phyloP scores from a whole-genome alignment of 495 filamentous ascomycete genomes.

The Hypoxylon cercidicola region DNA sequence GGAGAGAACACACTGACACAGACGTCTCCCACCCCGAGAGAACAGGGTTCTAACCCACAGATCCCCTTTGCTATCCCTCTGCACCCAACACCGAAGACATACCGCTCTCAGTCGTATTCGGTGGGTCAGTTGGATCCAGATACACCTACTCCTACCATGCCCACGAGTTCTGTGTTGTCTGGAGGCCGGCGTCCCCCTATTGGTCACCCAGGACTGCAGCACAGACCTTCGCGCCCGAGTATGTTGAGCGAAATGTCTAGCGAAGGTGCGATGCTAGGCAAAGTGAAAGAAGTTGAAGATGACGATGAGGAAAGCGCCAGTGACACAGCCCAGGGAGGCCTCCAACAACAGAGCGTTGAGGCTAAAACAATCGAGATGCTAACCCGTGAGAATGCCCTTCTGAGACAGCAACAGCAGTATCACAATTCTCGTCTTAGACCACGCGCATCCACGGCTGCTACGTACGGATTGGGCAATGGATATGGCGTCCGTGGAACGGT shows the following conservation, averaged over 20 bases:
- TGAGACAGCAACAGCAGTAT: conserved; percentile 73
- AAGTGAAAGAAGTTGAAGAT: conserved; percentile 84
- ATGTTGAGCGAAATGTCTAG: conserved; percentile 82
- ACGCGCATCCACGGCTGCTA: conserved; percentile 66
- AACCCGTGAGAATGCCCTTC: conserved; percentile 74
- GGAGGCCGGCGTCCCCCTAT: conserved; percentile 64
- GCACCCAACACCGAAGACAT: conserved; percentile 90
- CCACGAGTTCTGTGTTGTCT: conserved; percentile 53
- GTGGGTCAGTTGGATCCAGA: conserved; percentile 91
- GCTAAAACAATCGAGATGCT: conserved; percentile 79
- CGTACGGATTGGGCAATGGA: conserved; percentile 63
- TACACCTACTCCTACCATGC: conserved; percentile 58
- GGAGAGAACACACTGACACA: conserved; percentile 53
- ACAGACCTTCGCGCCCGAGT: conserved; percentile 85
- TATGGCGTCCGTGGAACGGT: conserved; percentile 72
- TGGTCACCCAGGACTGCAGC: conserved; percentile 73
- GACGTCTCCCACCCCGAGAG: conserved; percentile 56
- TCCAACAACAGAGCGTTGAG: conserved; percentile 64
- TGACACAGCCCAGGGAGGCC: conserved; percentile 63
- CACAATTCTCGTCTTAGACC: conserved; percentile 70
- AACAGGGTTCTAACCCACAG: conserved; percentile 63
- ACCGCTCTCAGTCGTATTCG: conserved; percentile 96
- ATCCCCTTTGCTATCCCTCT: conserved; percentile 92
- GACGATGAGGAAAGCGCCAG: conserved; percentile 77
- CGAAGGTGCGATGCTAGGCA: conserved; percentile 75